Evolutionary conservation across 768 basidiomycete genomes (phyloP), one percentile per base, ranked within the genome.

Genomic region (Mycena albidolilacea): DNA sequence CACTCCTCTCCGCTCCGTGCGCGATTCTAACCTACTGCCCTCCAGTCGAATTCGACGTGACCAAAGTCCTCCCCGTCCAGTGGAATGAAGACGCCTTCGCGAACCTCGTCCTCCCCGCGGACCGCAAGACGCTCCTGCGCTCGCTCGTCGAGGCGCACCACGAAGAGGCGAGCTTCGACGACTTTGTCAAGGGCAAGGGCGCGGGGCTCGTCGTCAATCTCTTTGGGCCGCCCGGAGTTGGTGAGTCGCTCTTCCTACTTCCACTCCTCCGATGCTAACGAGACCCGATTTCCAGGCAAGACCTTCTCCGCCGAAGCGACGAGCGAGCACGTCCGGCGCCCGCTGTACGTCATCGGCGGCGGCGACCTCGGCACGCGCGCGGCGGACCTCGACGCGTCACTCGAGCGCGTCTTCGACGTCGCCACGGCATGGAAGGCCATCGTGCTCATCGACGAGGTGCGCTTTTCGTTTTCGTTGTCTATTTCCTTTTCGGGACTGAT

Each of bases 111-210:
- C 85, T 92, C n/a, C 87, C 88, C 9, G 76, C 81, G 5, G 85
- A 84, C 50, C 85, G 87, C 54, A 91, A 90, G 81, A 81, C 85
- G 17, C 85, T 91, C 3, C 82, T 90, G 30, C 87, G 86, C 61
- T 88, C 89, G 2, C 85, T 90, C 3, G 86, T 90, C n/a, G 89
- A 89, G 74, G 86, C 89, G 1, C 90, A 91, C 74, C 88, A 88
- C 76, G 82, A 82, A 17, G 86, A 86, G 70, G 76, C 87, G 7
- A 87, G 86, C 19, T 87, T 90, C 73, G 88, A 90, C 66, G 90
- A 91, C 70, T 90, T 91, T 71, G 88, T 91, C 79, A 88, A 87
- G 76, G 90, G 90, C 44, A 91, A 92, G 77, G 91, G 90, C 0
- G 88, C 89, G n/a, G 88, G 88, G 15, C 81, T 90, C 46, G 88